A percentile compares a stretch with the other conserved stretches of the same genome.
Evolutionary conservation across 805 yeast species (phyloP).

Genomic region (Groenewaldozyma tartarivorans): DNA sequence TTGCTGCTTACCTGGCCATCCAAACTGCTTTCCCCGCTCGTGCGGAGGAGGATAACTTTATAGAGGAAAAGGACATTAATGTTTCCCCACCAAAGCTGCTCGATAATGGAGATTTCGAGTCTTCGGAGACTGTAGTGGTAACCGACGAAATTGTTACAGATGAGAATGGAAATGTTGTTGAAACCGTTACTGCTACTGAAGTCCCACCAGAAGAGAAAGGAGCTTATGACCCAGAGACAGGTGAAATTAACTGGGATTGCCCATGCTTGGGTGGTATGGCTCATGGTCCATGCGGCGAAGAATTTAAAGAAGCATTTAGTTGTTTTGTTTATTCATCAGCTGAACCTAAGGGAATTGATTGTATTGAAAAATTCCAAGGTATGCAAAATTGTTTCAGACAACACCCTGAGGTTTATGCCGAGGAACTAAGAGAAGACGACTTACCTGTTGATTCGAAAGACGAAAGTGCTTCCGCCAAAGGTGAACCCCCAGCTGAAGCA

Average conservation of each 20-base stretch:
- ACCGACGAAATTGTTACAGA: background rate
- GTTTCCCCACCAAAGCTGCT: constrained; percentile 1
- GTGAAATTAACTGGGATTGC: constrained; percentile 99
- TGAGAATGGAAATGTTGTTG: background rate
- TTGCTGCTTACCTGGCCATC: background rate
- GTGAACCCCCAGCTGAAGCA: constrained; percentile 1
- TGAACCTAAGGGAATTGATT: constrained; percentile 95
- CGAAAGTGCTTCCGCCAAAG: constrained; percentile 2
- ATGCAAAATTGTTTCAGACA: constrained; percentile 94
- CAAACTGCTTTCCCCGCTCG: background rate
- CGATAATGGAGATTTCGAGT: background rate
- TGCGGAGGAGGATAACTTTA: background rate
- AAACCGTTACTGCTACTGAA: background rate
- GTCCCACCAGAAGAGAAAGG: constrained; percentile 21
- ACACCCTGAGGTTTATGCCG: constrained; percentile 89
- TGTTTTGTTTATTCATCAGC: constrained; percentile 90
- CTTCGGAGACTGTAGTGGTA: background rate
- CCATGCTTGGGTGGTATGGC: constrained; percentile 99
- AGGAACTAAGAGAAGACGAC: constrained; percentile 77
- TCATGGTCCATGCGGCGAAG: constrained; percentile 95
- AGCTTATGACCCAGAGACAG: constrained; percentile 93
- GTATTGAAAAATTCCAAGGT: constrained; percentile 77
- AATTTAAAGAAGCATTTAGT: constrained; percentile 86
- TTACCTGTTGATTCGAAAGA: constrained; percentile 14
- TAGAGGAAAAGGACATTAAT: constrained; percentile 2